Percentiles rank a stretch among this genome's conserved stretches.
Evolutionary conservation across 192 early-diverging fungal genomes (phyloP).

Genomic region (Coemansia brasiliensis): DNA sequence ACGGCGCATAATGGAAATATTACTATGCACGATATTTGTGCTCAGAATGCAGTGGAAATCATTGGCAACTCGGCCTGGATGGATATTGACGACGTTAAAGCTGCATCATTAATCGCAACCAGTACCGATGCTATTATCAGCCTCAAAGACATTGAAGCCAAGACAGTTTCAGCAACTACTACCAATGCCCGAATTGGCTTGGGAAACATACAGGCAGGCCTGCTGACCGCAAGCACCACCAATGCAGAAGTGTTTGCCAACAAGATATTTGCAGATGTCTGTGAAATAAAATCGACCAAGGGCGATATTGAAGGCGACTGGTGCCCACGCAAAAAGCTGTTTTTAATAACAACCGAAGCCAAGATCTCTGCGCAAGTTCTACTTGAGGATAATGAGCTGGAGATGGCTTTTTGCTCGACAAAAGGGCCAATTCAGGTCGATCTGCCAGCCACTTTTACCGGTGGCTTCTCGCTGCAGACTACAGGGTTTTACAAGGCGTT

Average conservation of each 20-base stretch:
- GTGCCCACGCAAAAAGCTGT: conserved; percentile 40
- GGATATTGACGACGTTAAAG: conserved; percentile 49
- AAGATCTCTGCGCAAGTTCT: conserved; percentile 35
- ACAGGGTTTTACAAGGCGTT: conserved; percentile 37
- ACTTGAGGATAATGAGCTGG: conserved; percentile 19
- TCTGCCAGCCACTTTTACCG: conserved; percentile 39
- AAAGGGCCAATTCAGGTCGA: conserved; percentile 34
- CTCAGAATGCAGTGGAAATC: conserved; percentile 22
- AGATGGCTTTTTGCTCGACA: conserved; percentile 30
- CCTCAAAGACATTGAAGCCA: conserved; percentile 44
- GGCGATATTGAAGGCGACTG: conserved; percentile 49
- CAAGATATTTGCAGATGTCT: conserved; percentile 20
- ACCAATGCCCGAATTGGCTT: conserved; percentile 47
- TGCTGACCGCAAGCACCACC: conserved; percentile 26
- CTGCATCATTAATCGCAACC: conserved; percentile 13
- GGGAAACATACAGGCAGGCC: conserved; percentile 41
- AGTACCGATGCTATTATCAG: conserved; percentile 52
- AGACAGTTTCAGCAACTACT: conserved; percentile 23
- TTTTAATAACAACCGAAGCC: conserved; percentile 33
- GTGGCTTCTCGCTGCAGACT: conserved; percentile 44
- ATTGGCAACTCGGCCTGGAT: conserved; percentile 45
- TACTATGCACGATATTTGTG: conserved; percentile 38
- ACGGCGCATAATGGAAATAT: conserved; percentile 51
- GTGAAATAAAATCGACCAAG: conserved; percentile 25
- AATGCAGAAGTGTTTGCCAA: conserved; percentile 34